Conservation (phyloP, 2,329 filamentous ascomycete species). For the Curvularia spicifera region DNA sequence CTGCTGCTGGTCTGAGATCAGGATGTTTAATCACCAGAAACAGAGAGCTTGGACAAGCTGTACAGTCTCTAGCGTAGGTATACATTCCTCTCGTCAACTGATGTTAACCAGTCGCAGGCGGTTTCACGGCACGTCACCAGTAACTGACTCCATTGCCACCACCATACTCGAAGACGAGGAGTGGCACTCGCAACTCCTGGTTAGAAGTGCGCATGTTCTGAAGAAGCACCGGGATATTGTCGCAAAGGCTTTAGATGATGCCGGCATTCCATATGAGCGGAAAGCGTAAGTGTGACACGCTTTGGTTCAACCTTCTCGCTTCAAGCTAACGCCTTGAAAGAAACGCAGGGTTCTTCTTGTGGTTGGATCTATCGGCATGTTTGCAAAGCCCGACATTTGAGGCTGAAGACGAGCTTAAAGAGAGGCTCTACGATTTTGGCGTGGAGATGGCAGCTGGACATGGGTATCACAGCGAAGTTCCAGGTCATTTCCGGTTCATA, state of each 20-base stretch:
- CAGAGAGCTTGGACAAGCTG: constrained; percentile 23
- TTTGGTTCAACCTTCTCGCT: neutral
- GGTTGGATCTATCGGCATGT: constrained; percentile 54
- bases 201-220: constrained; percentile 1
- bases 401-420: constrained; percentile 36
- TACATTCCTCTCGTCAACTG: neutral
- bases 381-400: constrained; percentile 12
- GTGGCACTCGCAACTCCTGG: constrained; percentile 17
- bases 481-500: constrained; percentile 54
- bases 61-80: constrained; percentile 37
- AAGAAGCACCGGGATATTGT: constrained; percentile 3
- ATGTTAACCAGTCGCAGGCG: constrained; percentile 34
- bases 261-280: constrained; percentile 6
- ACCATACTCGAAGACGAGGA: constrained; percentile 29
- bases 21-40: constrained; percentile 29
- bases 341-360: constrained; percentile 66
- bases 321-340: constrained; percentile 29
- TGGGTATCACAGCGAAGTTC: constrained; percentile 43
- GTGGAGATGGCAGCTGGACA: constrained; percentile 36
- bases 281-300: constrained; percentile 6
- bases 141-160: constrained; percentile 25
- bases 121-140: constrained; percentile 29
- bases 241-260: neutral
- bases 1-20: constrained; percentile 57
- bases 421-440: constrained; percentile 22